A percentile compares a stretch with the other conserved stretches of the same genome.
phyloP scores from a whole-genome alignment of 2,329 filamentous ascomycete species.

The Fusarium heterosporum region DNA sequence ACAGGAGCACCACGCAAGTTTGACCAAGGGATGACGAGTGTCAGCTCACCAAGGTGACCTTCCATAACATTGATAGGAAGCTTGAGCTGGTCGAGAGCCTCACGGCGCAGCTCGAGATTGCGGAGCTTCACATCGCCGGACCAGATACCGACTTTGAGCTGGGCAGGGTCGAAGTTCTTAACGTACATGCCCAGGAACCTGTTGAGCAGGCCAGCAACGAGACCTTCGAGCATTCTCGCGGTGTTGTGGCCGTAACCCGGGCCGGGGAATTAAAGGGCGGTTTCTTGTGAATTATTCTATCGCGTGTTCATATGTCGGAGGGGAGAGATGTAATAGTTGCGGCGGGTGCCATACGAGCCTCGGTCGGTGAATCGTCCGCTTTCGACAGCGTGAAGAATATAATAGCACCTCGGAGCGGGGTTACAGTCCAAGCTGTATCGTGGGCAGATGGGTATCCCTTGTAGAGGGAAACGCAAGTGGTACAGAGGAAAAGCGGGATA shows the following conservation, averaged over 20 bases:
- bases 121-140: slow-evolving; percentile 96
- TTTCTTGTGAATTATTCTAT: slow-evolving; percentile 36
- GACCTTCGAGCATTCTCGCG: slow-evolving; percentile 90
- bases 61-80: slow-evolving; percentile 96
- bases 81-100: slow-evolving; percentile 96
- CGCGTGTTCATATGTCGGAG: slow-evolving; percentile 41
- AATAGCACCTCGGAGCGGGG: slow-evolving; percentile 17
- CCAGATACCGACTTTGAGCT: slow-evolving; percentile 99
- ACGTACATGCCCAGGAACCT: slow-evolving; percentile 99
- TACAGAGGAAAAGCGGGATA: slow-evolving; percentile 18
- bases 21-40: slow-evolving; percentile 95
- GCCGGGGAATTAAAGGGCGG: slow-evolving; percentile 61
- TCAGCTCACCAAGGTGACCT: slow-evolving; percentile 92
- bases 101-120: slow-evolving; percentile 90
- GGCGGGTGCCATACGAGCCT: slow-evolving; percentile 43
- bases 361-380: slow-evolving; percentile 19
- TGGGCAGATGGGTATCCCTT: slow-evolving; percentile 8
- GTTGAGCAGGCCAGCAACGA: slow-evolving; percentile 97
- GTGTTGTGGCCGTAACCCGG: slow-evolving; percentile 76
- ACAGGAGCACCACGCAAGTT: slow-evolving; percentile 95
- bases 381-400: slow-evolving; percentile 5
- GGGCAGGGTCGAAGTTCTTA: slow-evolving; percentile 97
- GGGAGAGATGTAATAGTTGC: slow-evolving; percentile 18
- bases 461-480: neutral
- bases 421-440: slow-evolving; percentile 8